Conservation (phyloP, 2,329 filamentous ascomycete genomes). For the Helotiales sp. region DNA sequence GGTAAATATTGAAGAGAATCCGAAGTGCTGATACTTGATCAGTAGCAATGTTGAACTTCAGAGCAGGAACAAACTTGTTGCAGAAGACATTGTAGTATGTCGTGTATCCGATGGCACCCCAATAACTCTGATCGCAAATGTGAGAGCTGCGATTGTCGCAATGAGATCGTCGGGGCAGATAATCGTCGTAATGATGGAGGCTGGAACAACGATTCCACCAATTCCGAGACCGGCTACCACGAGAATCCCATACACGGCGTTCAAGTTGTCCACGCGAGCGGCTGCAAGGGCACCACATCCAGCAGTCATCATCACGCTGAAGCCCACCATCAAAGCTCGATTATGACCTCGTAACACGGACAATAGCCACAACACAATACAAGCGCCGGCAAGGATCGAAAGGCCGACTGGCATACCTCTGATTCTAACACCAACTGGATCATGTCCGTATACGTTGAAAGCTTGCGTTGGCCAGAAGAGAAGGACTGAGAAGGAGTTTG, state of each 20-base stretch:
- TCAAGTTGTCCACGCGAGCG: conserved; percentile 57
- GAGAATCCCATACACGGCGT: conserved; percentile 61
- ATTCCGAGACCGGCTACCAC: conserved; percentile 67
- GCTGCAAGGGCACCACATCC: conserved; percentile 58
- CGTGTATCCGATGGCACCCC: conserved; percentile 64
- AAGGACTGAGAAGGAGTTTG: conserved; percentile 52
- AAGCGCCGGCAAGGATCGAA: conserved; percentile 64
- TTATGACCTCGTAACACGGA: conserved; percentile 63
- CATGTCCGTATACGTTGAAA: conserved; percentile 69
- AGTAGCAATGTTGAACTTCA: conserved; percentile 35
- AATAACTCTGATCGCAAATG: conserved; percentile 70
- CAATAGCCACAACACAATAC: conserved; percentile 61
- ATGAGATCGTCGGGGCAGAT: conserved; percentile 74
- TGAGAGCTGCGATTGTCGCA: conserved; percentile 70
- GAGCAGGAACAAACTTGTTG: conserved; percentile 45
- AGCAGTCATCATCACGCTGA: conserved; percentile 68
- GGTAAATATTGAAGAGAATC: too few species aligned
- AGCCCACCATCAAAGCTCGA: conserved; percentile 62
- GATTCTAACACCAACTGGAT: conserved; percentile 67
- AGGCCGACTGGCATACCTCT: conserved; percentile 69
- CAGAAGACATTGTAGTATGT: conserved; percentile 61
- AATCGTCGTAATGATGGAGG: conserved; percentile 70
- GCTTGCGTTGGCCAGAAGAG: conserved; percentile 66
- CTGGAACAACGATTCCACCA: conserved; percentile 71
- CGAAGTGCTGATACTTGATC: too few species aligned